Percentiles rank a stretch among this genome's conserved stretches.
phyloP scores from a whole-genome alignment of 2,329 filamentous ascomycete species.

The Endothia cerciana region DNA sequence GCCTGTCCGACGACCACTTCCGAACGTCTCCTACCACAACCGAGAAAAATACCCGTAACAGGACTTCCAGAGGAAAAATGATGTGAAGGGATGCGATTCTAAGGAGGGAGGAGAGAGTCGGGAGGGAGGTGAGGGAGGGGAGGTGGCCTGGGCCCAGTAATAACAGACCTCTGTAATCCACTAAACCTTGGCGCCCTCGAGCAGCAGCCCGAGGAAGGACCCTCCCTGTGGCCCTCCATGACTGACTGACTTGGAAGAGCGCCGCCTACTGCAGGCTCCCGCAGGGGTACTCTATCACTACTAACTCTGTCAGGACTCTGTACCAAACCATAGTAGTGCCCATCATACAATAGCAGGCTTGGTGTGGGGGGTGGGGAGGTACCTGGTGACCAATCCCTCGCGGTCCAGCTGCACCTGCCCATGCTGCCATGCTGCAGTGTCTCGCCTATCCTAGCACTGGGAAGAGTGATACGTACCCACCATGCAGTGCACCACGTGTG shows the following conservation, averaged over 20 bases:
- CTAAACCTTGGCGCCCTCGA: background rate
- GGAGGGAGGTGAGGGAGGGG: slow-evolving; percentile 10
- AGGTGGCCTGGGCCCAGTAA: slow-evolving; percentile 5
- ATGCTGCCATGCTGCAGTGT: background rate
- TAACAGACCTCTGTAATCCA: background rate
- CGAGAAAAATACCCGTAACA: slow-evolving; percentile 17
- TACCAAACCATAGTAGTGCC: too few relatives aligned
- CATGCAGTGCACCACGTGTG: background rate
- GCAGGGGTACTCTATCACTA: background rate
- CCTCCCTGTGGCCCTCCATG: background rate
- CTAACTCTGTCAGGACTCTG: slow-evolving; percentile 2
- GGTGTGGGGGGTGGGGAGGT: background rate
- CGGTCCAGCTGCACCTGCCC: background rate
- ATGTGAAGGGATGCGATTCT: background rate
- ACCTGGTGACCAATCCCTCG: background rate
- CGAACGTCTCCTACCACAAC: slow-evolving; percentile 23
- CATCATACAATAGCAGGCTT: too few relatives aligned
- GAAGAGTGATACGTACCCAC: background rate
- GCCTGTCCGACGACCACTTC: slow-evolving; percentile 27
- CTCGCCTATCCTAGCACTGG: background rate
- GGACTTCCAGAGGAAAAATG: slow-evolving; percentile 5
- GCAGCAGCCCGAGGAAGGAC: background rate
- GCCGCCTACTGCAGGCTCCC: background rate
- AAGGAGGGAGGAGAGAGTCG: slow-evolving; percentile 2
- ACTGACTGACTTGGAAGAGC: background rate